Conservation (phyloP, 805 yeast genomes). For the Starmerella vitae region DNA sequence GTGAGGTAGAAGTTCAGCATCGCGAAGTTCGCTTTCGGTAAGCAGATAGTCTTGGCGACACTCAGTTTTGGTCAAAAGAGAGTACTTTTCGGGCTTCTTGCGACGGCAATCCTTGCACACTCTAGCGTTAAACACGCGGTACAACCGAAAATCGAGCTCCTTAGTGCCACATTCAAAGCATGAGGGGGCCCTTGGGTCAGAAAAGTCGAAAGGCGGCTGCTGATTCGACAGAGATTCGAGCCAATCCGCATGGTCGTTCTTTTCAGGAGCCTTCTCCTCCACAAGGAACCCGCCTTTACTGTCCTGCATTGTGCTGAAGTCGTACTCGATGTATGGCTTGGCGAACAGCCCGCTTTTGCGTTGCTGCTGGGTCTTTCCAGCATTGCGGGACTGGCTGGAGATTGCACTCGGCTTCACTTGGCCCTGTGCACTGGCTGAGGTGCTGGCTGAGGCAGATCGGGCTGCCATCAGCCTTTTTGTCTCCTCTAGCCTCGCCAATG, state of each 20-base stretch:
- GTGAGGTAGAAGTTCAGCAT: constrained; percentile 50
- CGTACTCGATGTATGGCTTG: constrained; percentile 35
- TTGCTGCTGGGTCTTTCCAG: constrained; percentile 8
- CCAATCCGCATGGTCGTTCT: constrained; percentile 17
- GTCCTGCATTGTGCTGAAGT: constrained; percentile 82
- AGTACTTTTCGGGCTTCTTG: constrained; percentile 70
- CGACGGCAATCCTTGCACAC: constrained; percentile 73
- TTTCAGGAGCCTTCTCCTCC: constrained; percentile 28
- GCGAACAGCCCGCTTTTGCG: constrained; percentile 16
- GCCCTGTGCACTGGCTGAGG: background rate
- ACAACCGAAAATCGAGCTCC: constrained; percentile 65
- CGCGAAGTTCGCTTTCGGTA: constrained; percentile 86
- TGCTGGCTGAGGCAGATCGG: background rate
- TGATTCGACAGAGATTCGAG: constrained; percentile 27
- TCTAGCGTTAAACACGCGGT: constrained; percentile 48
- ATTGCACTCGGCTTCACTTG: constrained; percentile 5
- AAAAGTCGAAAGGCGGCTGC: constrained; percentile 29
- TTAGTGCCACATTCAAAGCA: constrained; percentile 73
- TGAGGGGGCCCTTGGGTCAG: constrained; percentile 58
- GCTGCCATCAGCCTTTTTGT: constrained; percentile 14
- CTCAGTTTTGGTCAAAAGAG: constrained; percentile 87
- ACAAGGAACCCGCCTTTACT: constrained; percentile 71
- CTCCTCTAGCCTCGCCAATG: constrained; percentile 18
- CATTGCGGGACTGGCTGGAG: constrained; percentile 11
- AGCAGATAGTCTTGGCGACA: constrained; percentile 82